Evolutionary conservation across 805 yeast species (phyloP).

Genomic region (Lipomyces orientalis): DNA sequence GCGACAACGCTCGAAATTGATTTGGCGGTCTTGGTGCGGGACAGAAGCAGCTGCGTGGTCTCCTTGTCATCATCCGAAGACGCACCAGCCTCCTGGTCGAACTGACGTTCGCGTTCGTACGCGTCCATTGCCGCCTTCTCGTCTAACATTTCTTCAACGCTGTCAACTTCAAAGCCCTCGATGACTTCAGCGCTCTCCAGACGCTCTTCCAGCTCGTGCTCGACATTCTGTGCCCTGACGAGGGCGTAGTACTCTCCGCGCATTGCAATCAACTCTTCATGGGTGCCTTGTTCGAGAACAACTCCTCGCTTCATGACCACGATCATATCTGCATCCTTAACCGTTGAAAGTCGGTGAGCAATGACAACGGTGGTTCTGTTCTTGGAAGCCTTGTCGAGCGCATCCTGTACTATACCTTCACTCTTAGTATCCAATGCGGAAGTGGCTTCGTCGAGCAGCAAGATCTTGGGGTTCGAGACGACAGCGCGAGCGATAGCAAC

Average conservation of each 20-base stretch:
- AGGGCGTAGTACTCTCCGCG: conserved; percentile 41
- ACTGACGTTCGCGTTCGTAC: not conserved
- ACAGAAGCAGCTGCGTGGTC: conserved; percentile 19
- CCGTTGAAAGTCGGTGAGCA: conserved; percentile 59
- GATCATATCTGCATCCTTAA: conserved; percentile 55
- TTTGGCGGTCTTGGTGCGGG: conserved; percentile 23
- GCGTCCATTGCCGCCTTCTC: conserved; percentile 4
- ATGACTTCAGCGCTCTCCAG: conserved; percentile 10
- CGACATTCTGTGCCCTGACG: conserved; percentile 42
- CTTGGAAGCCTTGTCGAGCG: conserved; percentile 48
- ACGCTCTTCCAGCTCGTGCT: conserved; percentile 13
- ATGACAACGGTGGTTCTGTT: conserved; percentile 63
- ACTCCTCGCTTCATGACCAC: conserved; percentile 54
- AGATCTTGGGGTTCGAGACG: conserved; percentile 58
- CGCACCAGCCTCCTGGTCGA: not conserved
- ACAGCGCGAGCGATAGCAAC: conserved; percentile 68
- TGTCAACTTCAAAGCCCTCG: conserved; percentile 2
- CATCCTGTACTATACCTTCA: conserved; percentile 64
- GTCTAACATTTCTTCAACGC: conserved; percentile 11
- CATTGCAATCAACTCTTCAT: conserved; percentile 41
- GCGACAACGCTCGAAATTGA: conserved; percentile 28
- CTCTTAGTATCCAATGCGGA: conserved; percentile 69
- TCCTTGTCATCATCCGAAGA: not conserved
- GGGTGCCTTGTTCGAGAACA: conserved; percentile 51
- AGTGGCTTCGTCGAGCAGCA: conserved; percentile 69